Percentiles rank a stretch among this genome's conserved stretches.
Conservation (phyloP, 495 filamentous ascomycete species). For the Glonium stellatum region DNA sequence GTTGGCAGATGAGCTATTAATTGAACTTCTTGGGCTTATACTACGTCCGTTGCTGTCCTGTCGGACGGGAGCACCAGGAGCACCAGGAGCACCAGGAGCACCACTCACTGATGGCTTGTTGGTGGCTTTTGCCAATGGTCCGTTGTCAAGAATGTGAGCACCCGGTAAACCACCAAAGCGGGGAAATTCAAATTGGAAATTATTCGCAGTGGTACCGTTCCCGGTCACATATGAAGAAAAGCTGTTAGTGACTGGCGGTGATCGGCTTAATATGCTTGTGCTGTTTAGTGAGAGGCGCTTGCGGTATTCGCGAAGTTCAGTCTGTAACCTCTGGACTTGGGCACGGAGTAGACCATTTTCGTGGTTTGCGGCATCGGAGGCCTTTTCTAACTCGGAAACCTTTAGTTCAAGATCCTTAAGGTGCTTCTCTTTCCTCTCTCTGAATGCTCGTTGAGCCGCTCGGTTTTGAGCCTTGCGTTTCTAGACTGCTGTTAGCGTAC, state of each 20-base stretch:
- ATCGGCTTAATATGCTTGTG: slow-evolving; percentile 39
- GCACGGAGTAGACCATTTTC: slow-evolving; percentile 80
- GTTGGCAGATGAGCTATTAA: slow-evolving; percentile 21
- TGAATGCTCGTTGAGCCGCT: slow-evolving; percentile 92
- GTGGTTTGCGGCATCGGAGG: slow-evolving; percentile 70
- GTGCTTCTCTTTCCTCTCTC: slow-evolving; percentile 97
- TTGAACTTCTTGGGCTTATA: slow-evolving; percentile 30
- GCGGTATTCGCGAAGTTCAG: slow-evolving; percentile 82
- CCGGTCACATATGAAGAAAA: slow-evolving; percentile 17
- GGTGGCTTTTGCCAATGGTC: slow-evolving; percentile 28
- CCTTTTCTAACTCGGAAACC: slow-evolving; percentile 84
- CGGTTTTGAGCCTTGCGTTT: slow-evolving; percentile 99
- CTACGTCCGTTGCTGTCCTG: slow-evolving; percentile 30
- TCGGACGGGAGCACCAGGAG: slow-evolving; percentile 11
- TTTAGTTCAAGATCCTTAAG: slow-evolving; percentile 93
- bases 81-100: slow-evolving; percentile 1
- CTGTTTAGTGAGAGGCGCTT: slow-evolving; percentile 65
- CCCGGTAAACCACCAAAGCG: slow-evolving; percentile 77
- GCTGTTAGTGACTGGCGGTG: slow-evolving; percentile 34
- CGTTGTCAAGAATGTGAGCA: slow-evolving; percentile 51
- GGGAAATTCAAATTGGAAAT: slow-evolving; percentile 93
- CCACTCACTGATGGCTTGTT: slow-evolving; percentile 8
- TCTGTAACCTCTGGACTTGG: slow-evolving; percentile 78
- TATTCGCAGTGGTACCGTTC: slow-evolving; percentile 42
- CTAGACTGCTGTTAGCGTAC: slow-evolving; percentile 51